A percentile compares a stretch with the other conserved stretches of the same genome.
Conservation (phyloP, 139 green algal genomes). For the Chlamydomonas sphaeroides region DNA sequence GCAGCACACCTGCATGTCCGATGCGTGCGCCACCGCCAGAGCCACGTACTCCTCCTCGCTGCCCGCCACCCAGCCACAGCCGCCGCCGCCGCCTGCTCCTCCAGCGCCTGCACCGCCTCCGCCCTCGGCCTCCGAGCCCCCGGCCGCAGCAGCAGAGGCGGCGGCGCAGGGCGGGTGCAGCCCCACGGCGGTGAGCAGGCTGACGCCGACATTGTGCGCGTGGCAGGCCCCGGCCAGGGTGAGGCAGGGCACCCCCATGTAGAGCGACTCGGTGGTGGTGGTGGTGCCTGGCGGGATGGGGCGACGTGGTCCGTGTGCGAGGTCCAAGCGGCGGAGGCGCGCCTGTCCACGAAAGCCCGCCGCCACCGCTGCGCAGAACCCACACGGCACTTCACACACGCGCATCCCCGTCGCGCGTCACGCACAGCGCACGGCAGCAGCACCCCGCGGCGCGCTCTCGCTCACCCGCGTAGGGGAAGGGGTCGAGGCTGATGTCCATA, state of each 20-base stretch:
- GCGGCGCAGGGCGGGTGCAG: conserved; percentile 40
- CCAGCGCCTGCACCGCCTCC: background rate
- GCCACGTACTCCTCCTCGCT: conserved; percentile 86
- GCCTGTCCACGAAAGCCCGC: no score
- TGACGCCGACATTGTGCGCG: conserved; percentile 95
- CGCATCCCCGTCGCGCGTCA: no score
- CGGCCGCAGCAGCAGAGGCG: background rate
- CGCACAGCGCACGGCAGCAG: no score
- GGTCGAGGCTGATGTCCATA: conserved; percentile 93
- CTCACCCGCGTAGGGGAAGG: conserved; percentile 92
- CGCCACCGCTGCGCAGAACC: no score
- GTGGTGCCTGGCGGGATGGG: conserved; percentile 83
- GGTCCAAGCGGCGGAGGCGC: no score
- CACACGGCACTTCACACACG: no score
- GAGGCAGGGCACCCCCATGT: conserved; percentile 95
- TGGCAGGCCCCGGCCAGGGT: conserved; percentile 89
- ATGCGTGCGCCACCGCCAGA: conserved; percentile 67
- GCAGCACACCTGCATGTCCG: conserved; percentile 52
- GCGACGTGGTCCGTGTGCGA: no score
- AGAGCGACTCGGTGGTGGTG: conserved; percentile 94
- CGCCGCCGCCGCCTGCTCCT: background rate
- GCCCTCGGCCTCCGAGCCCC: background rate
- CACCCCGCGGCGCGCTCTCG: no score
- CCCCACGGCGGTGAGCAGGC: conserved; percentile 84
- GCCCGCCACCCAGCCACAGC: conserved; percentile 76